phyloP scores from a whole-genome alignment of 108 stramenopile genomes.

The Nannochloropsis gaditana region DNA sequence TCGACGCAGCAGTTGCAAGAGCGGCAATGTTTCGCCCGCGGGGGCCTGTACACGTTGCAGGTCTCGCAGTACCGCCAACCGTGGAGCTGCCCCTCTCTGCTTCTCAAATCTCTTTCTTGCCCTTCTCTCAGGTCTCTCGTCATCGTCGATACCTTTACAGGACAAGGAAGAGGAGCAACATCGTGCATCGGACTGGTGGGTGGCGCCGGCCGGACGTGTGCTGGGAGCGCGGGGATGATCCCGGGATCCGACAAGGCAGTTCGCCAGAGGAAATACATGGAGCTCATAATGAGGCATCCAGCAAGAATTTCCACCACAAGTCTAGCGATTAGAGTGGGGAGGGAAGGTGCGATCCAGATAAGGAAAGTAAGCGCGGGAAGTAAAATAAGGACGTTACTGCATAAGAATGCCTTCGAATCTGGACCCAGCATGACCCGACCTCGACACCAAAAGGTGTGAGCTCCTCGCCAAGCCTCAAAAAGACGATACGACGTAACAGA shows the following conservation, averaged over 20 bases:
- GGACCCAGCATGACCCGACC: neutral
- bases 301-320: neutral
- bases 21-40: constrained; percentile 58
- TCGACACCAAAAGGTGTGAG: constrained; percentile 6
- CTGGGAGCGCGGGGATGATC: neutral
- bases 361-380: constrained; percentile 18
- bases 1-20: constrained; percentile 58
- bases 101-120: neutral
- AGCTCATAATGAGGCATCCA: neutral
- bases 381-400: constrained; percentile 10
- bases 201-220: neutral
- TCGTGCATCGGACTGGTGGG: neutral
- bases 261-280: constrained; percentile 21
- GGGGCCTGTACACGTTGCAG: constrained; percentile 58
- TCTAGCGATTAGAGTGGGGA: neutral
- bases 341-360: neutral
- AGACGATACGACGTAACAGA: neutral
- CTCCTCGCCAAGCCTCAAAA: neutral
- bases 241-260: constrained; percentile 22
- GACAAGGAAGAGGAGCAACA: no score
- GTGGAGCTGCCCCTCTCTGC: constrained; percentile 5
- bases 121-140: neutral
- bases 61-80: constrained; percentile 53
- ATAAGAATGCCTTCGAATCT: constrained; percentile 1
- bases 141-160: neutral